These are phyloP conservation scores for Sergeia podlipaevii DNA, from an alignment of 208 protist genomes.

Conservation along the genomic window DNA sequence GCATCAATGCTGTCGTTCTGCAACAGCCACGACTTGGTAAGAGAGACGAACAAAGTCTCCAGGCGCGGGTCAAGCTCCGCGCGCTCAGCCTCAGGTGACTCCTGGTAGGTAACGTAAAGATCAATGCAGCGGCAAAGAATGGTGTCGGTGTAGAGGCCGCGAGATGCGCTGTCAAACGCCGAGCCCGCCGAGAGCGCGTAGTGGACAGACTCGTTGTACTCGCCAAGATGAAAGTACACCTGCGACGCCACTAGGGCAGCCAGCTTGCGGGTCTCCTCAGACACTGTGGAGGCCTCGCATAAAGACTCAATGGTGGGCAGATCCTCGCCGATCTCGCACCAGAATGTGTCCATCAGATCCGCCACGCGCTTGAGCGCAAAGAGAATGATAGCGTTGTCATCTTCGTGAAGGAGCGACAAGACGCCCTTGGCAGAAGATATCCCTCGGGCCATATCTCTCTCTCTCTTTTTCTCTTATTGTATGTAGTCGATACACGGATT, in stretches of 20 bases:
- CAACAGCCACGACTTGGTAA: conserved; percentile 77
- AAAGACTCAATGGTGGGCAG: conserved; percentile 84
- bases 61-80: conserved; percentile 69
- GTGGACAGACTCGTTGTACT: conserved; percentile 93
- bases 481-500: too few relatives aligned
- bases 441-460: conserved; percentile 29
- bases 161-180: conserved; percentile 90
- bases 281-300: conserved; percentile 45
- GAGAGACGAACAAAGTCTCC: conserved; percentile 70
- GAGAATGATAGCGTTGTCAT: conserved; percentile 58
- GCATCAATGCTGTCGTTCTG: conserved; percentile 55
- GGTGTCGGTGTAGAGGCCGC: conserved; percentile 83
- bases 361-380: conserved; percentile 76
- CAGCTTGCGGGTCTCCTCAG: conserved; percentile 56
- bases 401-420: conserved; percentile 74
- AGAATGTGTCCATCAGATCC: conserved; percentile 84
- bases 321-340: conserved; percentile 84
- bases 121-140: conserved; percentile 95
- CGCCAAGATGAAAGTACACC: conserved; percentile 98
- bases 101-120: conserved; percentile 87
- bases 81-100: conserved; percentile 30
- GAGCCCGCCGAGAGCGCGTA: conserved; percentile 95
- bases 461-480: too few relatives aligned
- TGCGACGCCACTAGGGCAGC: conserved; percentile 93
- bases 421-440: conserved; percentile 81